These are phyloP conservation scores for Solanum rostratum DNA, from an alignment of 257 asterid genomes.

Conservation along the genomic window DNA sequence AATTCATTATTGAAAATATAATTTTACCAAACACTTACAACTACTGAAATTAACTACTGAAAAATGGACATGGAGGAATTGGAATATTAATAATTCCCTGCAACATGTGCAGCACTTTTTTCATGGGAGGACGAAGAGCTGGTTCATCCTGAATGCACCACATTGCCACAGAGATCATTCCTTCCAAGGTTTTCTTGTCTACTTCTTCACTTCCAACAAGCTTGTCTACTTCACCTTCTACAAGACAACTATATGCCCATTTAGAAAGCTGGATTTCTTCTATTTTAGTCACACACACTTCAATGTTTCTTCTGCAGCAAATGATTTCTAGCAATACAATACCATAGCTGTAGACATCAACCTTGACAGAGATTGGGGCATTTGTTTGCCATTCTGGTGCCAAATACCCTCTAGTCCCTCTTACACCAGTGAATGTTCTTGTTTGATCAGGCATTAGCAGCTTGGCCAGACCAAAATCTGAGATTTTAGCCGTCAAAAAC, in stretches of 20 bases:
- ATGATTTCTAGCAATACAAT: slow-evolving; percentile 14
- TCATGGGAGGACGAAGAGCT: slow-evolving; percentile 12
- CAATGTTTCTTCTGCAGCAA: slow-evolving; percentile 11
- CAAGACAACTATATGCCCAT: slow-evolving; percentile 15
- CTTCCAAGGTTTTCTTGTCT: slow-evolving; percentile 9
- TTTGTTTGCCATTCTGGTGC: slow-evolving; percentile 19
- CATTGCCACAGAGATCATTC: slow-evolving; percentile 10
- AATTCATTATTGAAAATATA: neutral
- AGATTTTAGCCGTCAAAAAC: slow-evolving; percentile 11
- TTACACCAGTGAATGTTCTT: slow-evolving; percentile 10
- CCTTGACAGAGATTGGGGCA: slow-evolving; percentile 10
- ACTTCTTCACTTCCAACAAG: slow-evolving; percentile 5
- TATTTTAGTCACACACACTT: neutral
- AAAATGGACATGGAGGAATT: slow-evolving; percentile 13
- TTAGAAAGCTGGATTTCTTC: slow-evolving; percentile 8
- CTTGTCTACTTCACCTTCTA: neutral
- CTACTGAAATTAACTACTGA: neutral
- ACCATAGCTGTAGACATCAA: slow-evolving; percentile 15
- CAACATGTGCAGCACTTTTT: slow-evolving; percentile 13
- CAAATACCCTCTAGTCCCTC: slow-evolving; percentile 19
- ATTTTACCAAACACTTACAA: neutral
- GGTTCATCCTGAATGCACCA: slow-evolving; percentile 20
- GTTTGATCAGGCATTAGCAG: slow-evolving; percentile 20
- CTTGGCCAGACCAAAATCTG: slow-evolving; percentile 14
- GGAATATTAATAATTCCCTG: slow-evolving; percentile 14